These are phyloP conservation scores for Leccinum uliginosum DNA, from an alignment of 768 basidiomycete species.

Conservation along the genomic window DNA sequence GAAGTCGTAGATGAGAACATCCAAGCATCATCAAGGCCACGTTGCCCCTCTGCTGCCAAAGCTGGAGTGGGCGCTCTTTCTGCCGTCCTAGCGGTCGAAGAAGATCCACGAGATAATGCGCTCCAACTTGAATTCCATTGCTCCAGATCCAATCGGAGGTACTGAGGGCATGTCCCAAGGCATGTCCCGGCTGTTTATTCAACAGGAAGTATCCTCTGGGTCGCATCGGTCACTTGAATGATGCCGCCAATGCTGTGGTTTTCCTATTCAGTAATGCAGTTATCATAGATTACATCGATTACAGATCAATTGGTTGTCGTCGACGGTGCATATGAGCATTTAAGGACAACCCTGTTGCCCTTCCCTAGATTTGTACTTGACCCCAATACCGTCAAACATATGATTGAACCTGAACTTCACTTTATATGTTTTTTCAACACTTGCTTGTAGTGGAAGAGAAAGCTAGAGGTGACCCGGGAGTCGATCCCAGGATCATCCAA, in stretches of 20 bases:
- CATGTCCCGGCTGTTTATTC: constrained; percentile 39
- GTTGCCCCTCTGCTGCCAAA: constrained; percentile 94
- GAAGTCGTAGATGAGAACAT: no score
- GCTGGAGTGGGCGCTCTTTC: constrained; percentile 89
- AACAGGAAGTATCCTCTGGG: constrained; percentile 34
- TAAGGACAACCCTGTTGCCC: constrained; percentile 46
- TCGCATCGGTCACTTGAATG: constrained; percentile 53
- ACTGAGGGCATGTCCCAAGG: constrained; percentile 76
- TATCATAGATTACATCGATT: constrained; percentile 69
- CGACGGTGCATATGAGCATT: constrained; percentile 60
- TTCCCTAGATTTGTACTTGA: constrained; percentile 65
- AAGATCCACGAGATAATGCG: constrained; percentile 93
- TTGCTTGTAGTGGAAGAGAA: neutral
- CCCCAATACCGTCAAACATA: constrained; percentile 43
- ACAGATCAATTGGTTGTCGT: constrained; percentile 73
- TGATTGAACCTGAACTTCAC: constrained; percentile 46
- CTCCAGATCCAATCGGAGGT: constrained; percentile 75
- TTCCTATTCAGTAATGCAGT: constrained; percentile 84
- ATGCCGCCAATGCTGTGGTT: constrained; percentile 66
- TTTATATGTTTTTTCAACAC: neutral
- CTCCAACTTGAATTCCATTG: constrained; percentile 80
- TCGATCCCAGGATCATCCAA: neutral
- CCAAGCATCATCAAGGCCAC: constrained; percentile 90
- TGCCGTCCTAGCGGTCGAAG: constrained; percentile 83
- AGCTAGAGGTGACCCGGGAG: neutral